These are phyloP conservation scores for Priceomyces castillae DNA, from an alignment of 805 yeast species.

Conservation along the genomic window DNA sequence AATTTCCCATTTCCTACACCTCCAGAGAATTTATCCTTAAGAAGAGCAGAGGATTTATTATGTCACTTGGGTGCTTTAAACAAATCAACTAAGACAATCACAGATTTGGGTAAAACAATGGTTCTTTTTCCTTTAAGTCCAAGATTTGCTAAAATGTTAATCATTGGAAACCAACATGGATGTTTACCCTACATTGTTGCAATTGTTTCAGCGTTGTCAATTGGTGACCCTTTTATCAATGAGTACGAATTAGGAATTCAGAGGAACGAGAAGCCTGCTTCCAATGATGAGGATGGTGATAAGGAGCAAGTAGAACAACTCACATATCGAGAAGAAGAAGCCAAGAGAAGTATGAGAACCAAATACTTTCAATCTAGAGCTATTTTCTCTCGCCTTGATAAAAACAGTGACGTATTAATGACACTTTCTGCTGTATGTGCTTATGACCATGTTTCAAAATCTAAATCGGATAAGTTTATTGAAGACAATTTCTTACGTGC, in stretches of 20 bases:
- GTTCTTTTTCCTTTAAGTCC: slow-evolving; percentile 91
- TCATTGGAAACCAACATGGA: slow-evolving; percentile 81
- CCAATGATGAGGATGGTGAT: slow-evolving; percentile 31
- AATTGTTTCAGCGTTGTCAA: slow-evolving; percentile 86
- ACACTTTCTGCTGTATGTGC: slow-evolving; percentile 85
- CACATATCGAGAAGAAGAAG: slow-evolving; percentile 38
- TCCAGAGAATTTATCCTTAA: slow-evolving; percentile 62
- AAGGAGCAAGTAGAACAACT: slow-evolving; percentile 36
- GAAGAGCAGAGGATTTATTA: slow-evolving; percentile 65
- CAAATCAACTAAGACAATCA: slow-evolving; percentile 49
- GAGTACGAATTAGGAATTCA: slow-evolving; percentile 70
- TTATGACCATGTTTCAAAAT: slow-evolving; percentile 63
- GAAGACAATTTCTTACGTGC: slow-evolving; percentile 64
- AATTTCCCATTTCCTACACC: slow-evolving; percentile 98
- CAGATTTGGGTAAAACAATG: slow-evolving; percentile 83
- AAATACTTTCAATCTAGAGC: slow-evolving; percentile 58
- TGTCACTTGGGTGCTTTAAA: slow-evolving; percentile 77
- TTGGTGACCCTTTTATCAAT: slow-evolving; percentile 83
- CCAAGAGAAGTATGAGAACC: slow-evolving; percentile 41
- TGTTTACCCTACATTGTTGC: slow-evolving; percentile 90
- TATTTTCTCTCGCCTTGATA: slow-evolving; percentile 65
- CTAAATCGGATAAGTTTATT: slow-evolving; percentile 47
- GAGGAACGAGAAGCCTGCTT: slow-evolving; percentile 13
- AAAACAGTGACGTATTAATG: slow-evolving; percentile 70
- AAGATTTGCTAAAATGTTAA: slow-evolving; percentile 83